Conservation (phyloP, 345 rosid species). For the Microthlaspi erraticum region DNA sequence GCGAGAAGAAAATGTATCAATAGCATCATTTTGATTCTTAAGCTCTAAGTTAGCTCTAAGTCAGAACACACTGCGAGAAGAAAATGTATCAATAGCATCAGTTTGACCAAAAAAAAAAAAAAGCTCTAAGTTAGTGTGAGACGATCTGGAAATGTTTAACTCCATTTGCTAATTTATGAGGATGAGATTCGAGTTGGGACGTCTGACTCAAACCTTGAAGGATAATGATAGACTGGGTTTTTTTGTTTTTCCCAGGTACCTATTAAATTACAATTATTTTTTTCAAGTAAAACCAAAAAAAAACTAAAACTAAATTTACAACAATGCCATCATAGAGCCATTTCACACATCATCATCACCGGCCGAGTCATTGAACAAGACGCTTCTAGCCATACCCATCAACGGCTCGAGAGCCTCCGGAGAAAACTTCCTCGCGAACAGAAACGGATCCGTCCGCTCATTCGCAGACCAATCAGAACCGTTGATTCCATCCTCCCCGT, state of each 20-base stretch:
- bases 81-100: not conserved
- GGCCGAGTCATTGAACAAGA: slow-evolving; percentile 60
- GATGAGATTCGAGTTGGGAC: slow-evolving; percentile 4
- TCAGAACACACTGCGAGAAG: not conserved
- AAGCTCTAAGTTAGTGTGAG: not conserved
- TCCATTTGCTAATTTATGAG: not conserved
- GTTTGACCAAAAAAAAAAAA: no score
- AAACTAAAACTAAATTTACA: slow-evolving; percentile 47
- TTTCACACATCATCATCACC: slow-evolving; percentile 3
- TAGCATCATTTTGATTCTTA: not conserved
- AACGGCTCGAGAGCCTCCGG: slow-evolving; percentile 46
- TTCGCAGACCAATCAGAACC: slow-evolving; percentile 47
- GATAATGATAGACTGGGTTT: slow-evolving; percentile 42
- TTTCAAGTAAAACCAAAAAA: not conserved
- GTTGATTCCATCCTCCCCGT: slow-evolving; percentile 56
- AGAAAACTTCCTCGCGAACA: slow-evolving; percentile 76
- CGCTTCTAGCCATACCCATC: slow-evolving; percentile 55
- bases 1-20: no score
- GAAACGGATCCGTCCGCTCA: slow-evolving; percentile 53
- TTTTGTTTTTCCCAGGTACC: slow-evolving; percentile 45
- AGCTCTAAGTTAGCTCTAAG: no score
- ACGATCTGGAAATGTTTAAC: not conserved
- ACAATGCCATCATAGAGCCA: slow-evolving; percentile 13
- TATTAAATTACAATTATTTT: slow-evolving; percentile 33
- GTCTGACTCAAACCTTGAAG: not conserved